Evolutionary conservation across 2,329 filamentous ascomycete genomes (phyloP).

Genomic region (Atkinsonella texensis): DNA sequence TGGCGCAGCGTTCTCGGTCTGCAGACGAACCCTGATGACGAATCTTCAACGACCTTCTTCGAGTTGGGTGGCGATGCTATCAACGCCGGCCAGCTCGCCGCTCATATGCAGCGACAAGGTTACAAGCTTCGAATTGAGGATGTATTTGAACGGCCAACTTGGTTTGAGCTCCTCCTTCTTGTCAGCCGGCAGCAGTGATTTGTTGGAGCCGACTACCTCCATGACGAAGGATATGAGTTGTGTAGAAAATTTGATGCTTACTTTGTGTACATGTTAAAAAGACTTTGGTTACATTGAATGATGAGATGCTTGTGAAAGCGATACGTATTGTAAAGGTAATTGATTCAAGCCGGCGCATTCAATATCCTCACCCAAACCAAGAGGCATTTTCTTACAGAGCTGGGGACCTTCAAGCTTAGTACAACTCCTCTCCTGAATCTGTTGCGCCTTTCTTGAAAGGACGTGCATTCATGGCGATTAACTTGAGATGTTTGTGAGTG

Average conservation of each 20-base stretch:
- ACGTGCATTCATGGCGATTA: no score
- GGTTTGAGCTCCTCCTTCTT: neutral
- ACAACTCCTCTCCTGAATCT: no score
- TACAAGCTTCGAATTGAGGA: conserved; percentile 1
- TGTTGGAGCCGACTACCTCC: neutral
- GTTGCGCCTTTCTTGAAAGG: no score
- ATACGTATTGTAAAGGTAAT: no score
- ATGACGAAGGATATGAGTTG: neutral
- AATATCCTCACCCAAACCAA: no score
- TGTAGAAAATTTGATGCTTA: neutral
- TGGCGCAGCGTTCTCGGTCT: neutral
- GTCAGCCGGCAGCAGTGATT: neutral
- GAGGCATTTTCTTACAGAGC: no score
- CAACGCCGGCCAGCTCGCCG: conserved; percentile 2
- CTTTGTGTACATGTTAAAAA: no score
- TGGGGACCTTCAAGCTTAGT: no score
- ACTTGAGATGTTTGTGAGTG: no score
- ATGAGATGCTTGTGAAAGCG: no score
- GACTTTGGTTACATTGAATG: no score
- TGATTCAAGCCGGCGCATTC: no score
- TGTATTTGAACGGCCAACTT: neutral
- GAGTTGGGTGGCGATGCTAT: neutral
- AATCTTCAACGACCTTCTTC: neutral
- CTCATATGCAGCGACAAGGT: conserved; percentile 1
- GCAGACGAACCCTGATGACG: neutral